Base-by-base conservation (phyloP, 306 rosid genomes). In the Psophocarpus tetragonolobus region DNA sequence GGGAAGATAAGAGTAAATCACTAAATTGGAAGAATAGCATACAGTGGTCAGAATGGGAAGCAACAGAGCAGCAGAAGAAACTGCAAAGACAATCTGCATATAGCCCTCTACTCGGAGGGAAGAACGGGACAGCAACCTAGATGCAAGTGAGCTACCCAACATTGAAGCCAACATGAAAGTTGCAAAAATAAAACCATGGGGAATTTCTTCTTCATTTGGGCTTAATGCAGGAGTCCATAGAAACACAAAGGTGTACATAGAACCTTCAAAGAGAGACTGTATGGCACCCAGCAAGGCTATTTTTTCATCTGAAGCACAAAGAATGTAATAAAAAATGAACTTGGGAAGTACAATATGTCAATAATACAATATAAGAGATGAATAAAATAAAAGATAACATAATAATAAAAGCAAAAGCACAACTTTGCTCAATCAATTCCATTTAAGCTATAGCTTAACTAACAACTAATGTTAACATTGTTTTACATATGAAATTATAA, bases 221-320 rank as follows among this genome's bases (percentile, higher is more conserved):
- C 98, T 93, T 83, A 93, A 62, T 50, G 97, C 98, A 66, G 98
- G 98, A 83, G 98, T 93, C 98, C 98, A 93, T 4, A 93, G 93
- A 75, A 93, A 91, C 86, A 93, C 91, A 79, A 91, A 93, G 41
- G 98, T 93, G 66, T 93, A 91, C 98, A 93, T 91, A 8, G 98
- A 93, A 76, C 98, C 98, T 91, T 93, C 98, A 81, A 93, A 93
- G 61, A 93, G 88, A 63, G 98, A 93, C 84, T 93, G 98, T 73
- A 93, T 91, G 6, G 97, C 98, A 70, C 98, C 98, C 69, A 93
- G 83, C 69, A 93, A 71, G 20, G 95, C 98, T 58, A 93, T 91
- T 77, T 90, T 91, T 80, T 91, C 98, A 92, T 88, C 91, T 88
- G 89, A 85, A 88, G 76, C 18, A 51, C 71, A 75, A 35, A 12